Evolutionary conservation across 345 rosid genomes (phyloP).

Genomic region (Gossypium arboreum): DNA sequence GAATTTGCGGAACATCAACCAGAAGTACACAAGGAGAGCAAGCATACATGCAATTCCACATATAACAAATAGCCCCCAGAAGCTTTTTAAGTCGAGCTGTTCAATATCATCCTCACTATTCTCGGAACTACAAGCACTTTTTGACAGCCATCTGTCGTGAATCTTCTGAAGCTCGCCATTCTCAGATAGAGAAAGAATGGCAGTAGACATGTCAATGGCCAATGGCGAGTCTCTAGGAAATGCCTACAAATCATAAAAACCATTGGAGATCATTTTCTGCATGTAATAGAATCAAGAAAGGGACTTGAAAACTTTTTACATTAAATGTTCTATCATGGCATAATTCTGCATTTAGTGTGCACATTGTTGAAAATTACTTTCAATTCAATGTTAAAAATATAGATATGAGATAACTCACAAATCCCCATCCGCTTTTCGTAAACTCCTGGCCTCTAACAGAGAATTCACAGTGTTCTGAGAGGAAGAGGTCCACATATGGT

Average conservation of each 20-base stretch:
- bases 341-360: background rate
- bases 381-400: background rate
- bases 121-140: conserved; percentile 43
- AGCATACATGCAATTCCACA: conserved; percentile 62
- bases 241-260: conserved; percentile 40
- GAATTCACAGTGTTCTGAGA: conserved; percentile 59
- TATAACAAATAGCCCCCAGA: conserved; percentile 76
- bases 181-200: conserved; percentile 72
- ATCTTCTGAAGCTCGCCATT: conserved; percentile 78
- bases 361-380: background rate
- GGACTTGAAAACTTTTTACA: background rate
- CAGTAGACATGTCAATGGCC: conserved; percentile 84
- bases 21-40: conserved; percentile 55
- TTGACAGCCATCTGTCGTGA: conserved; percentile 63
- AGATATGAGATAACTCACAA: conserved; percentile 52
- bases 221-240: conserved; percentile 84
- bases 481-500: conserved; percentile 79
- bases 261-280: background rate
- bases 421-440: conserved; percentile 89
- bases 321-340: background rate
- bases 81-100: conserved; percentile 63
- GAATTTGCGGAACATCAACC: conserved; percentile 46
- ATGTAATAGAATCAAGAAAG: background rate
- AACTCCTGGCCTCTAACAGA: conserved; percentile 79
- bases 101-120: conserved; percentile 40